Base-by-base conservation (phyloP, 208 protist genomes). In the Leishmania lainsoni region DNA sequence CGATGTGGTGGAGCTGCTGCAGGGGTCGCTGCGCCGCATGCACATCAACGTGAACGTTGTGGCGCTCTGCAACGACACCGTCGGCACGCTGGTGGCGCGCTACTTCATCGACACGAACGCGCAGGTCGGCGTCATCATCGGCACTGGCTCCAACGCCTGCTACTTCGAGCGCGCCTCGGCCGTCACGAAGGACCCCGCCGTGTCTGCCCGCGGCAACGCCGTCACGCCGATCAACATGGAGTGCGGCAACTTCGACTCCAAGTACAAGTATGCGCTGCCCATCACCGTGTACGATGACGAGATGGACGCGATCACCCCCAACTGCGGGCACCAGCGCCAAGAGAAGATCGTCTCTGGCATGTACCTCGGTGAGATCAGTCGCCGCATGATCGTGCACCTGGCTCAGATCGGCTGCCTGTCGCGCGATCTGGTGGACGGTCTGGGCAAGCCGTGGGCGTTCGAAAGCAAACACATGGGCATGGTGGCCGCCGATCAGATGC, bases 331-430 rank as follows among this genome's bases (percentile, higher is more conserved):
- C 76, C 92, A 96, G 85, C 85, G 84, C 52, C 90, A 94, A 81
- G 95, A 98, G 90, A 98, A 98, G 91, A 82, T 97, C 65, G 90
- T 98, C 65, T 87, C 94, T n/a, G 95, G 95, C 72, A 95, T 97
- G 91, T 98, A 98, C 86, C 87, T 97, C 26, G 95, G 95, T 49
- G 95, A 98, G 85, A 87, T 98, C 71, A 66, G 76, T 61, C 93
- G 94, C 54, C 89, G 87, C 72, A 84, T 95, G 48, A 84, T 96
- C 49, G 79, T 94, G 75, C 80, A 89, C 72, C 81, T 94, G 29
- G 71, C 85, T 26, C 63, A 89, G 66, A 52, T 88, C 65, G 86
- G 86, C 80, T 90, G 89, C 86, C 88, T 97, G 76, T 89, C 92
- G 65, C 52, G 66, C 32, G 80, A 76, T 72, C 86, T 90, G 63